Conservation (phyloP, 805 yeast genomes). For the Schwanniomyces sp. region DNA sequence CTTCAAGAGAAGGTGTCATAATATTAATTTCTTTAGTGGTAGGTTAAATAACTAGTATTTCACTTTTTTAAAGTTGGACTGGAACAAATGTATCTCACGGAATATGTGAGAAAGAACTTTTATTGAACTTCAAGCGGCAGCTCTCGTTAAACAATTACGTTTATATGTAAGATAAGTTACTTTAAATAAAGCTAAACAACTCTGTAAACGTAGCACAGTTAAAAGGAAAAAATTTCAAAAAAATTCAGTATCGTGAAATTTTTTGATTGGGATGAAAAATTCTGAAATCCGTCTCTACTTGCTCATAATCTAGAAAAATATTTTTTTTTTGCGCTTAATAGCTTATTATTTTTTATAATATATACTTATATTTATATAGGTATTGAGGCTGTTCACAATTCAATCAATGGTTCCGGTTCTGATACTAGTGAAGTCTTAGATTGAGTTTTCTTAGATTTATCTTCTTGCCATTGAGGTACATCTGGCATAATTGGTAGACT, state of each 20-base stretch:
- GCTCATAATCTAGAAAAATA: neutral
- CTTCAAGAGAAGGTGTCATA: conserved; percentile 22
- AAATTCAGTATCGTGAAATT: neutral
- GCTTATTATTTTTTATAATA: neutral
- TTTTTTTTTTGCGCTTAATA: neutral
- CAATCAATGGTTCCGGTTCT: conserved; percentile 45
- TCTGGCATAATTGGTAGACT: conserved; percentile 4
- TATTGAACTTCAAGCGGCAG: conserved; percentile 43
- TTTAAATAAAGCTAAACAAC: neutral
- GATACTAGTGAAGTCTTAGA: conserved; percentile 8
- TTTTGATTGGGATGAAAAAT: neutral
- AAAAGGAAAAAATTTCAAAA: neutral
- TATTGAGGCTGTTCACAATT: conserved; percentile 19
- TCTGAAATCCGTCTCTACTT: neutral
- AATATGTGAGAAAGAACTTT: conserved; percentile 28
- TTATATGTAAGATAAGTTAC: conserved; percentile 3
- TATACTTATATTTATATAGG: neutral
- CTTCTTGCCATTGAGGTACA: conserved; percentile 1
- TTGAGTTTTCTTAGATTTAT: conserved; percentile 3
- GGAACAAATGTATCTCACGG: conserved; percentile 25
- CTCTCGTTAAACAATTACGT: conserved; percentile 30
- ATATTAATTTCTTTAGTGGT: conserved; percentile 3
- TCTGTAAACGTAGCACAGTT: neutral
- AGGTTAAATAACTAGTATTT: neutral
- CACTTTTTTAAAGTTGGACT: conserved; percentile 1